Evolutionary conservation across 768 basidiomycete genomes (phyloP).

Genomic region (Leccinellum rugosiceps): DNA sequence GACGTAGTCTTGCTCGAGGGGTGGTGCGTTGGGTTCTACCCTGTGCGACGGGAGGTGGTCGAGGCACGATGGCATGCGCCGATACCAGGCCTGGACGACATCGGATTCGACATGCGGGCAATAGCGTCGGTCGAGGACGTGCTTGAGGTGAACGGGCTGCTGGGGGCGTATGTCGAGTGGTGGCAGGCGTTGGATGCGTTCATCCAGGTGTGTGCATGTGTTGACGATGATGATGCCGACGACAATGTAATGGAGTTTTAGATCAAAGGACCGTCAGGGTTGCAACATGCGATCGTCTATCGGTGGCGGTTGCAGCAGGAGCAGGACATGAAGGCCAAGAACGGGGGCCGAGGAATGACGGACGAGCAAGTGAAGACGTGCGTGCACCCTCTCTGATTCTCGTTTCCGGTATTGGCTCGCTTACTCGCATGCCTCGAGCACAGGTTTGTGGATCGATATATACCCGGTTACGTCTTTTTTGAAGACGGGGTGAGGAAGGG

Average conservation of each 20-base stretch:
- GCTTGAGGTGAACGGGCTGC: constrained; percentile 55
- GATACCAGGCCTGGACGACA: constrained; percentile 12
- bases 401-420: background rate
- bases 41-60: constrained; percentile 51
- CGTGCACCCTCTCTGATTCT: constrained; percentile 2
- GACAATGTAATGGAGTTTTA: constrained; percentile 9
- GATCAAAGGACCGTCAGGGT: constrained; percentile 37
- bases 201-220: constrained; percentile 56
- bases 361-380: constrained; percentile 69
- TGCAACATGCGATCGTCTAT: constrained; percentile 60
- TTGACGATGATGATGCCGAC: constrained; percentile 2
- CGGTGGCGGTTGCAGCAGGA: constrained; percentile 91
- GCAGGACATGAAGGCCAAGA: constrained; percentile 78
- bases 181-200: constrained; percentile 75
- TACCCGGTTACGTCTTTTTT: constrained; percentile 91
- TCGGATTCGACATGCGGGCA: constrained; percentile 31
- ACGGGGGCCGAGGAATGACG: constrained; percentile 87
- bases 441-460: constrained; percentile 90
- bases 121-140: constrained; percentile 52
- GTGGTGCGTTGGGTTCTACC: constrained; percentile 90
- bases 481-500: constrained; percentile 51
- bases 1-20: constrained; percentile 94
- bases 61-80: constrained; percentile 47
- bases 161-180: constrained; percentile 58
- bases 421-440: background rate